These are phyloP conservation scores for Akanthomyces lecanii DNA, from an alignment of 2,329 filamentous ascomycete genomes.

Conservation along the genomic window DNA sequence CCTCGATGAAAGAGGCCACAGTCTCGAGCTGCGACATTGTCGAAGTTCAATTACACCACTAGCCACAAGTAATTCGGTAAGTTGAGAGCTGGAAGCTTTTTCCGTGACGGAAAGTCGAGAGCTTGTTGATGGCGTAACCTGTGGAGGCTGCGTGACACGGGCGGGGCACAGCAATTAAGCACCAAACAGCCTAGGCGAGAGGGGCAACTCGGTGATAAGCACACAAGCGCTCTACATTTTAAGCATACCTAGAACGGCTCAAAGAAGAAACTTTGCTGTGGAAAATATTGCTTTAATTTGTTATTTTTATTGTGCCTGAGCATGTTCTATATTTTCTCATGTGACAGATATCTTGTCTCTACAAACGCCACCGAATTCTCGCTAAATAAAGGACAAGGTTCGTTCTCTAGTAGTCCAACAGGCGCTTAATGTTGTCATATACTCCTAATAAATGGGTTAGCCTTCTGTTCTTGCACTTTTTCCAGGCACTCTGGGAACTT, in stretches of 20 bases:
- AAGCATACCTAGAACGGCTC: no score
- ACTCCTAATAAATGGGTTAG: constrained; percentile 46
- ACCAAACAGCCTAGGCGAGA: neutral
- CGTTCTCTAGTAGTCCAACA: constrained; percentile 56
- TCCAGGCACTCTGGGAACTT: constrained; percentile 36
- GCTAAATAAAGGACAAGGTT: neutral
- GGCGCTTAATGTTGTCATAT: constrained; percentile 66
- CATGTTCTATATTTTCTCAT: neutral
- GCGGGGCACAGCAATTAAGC: constrained; percentile 5
- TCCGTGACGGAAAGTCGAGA: neutral
- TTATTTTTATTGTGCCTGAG: constrained; percentile 4
- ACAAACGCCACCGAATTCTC: constrained; percentile 3
- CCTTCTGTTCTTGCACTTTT: neutral
- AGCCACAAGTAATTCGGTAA: constrained; percentile 2
- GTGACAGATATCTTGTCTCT: neutral
- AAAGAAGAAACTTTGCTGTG: neutral
- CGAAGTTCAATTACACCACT: neutral
- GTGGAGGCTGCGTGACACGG: constrained; percentile 14
- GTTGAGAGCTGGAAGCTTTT: neutral
- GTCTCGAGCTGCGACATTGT: constrained; percentile 37
- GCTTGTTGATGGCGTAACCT: constrained; percentile 16
- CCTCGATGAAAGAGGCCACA: constrained; percentile 83
- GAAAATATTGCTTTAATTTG: neutral
- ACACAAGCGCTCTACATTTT: neutral
- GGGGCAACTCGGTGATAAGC: neutral